Evolutionary conservation across 129 eudicot species (phyloP), one percentile per base, ranked within the genome.

Genomic region (Silybum marianum): DNA sequence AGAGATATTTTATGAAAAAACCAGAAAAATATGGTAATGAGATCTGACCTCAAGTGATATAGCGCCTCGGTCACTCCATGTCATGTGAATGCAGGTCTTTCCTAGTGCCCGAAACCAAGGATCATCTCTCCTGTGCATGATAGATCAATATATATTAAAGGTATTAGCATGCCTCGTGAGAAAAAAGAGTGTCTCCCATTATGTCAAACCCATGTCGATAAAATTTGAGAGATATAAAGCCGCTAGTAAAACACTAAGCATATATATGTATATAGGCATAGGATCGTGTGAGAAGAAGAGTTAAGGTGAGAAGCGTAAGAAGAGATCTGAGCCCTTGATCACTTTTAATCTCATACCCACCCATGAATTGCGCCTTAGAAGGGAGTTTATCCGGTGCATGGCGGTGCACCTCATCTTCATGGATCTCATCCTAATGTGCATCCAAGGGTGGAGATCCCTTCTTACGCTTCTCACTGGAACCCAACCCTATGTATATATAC

Each of bases 51-150:
- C 96, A 38, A 94, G 97, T 72, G 98, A 94, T 86, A 94, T 94
- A 85, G 94, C 91, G 72, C 98, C 96, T 40, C 93, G 88, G 79
- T 89, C 97, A 86, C 76, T 90, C 98, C 98, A 94, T n/a, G 98
- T 94, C 81, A 92, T 86, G 86, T 94, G 98, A 88, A 95, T 95
- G 85, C 97, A 92, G 66, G 90, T 83, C 80, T 85, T 88, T 82
- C 97, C 98, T 63, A 95, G 86, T 22, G 87, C 82, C 26, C 87
- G 90, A 86, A 92, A 95, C 98, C 98, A 95, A 66, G 96, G 77
- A 86, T 95, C 98, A 84, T 95, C 91, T 85, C 96, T 89, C 90
- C 97, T 93, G 85, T 76, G 25, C 69, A 74, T 66, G 30, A 75
- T 18, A 60, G 36, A 42, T 63, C 36, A n/a, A n/a, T n/a, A 67